phyloP scores from a whole-genome alignment of 2,329 filamentous ascomycete genomes.

The Clarireedia paspali region DNA sequence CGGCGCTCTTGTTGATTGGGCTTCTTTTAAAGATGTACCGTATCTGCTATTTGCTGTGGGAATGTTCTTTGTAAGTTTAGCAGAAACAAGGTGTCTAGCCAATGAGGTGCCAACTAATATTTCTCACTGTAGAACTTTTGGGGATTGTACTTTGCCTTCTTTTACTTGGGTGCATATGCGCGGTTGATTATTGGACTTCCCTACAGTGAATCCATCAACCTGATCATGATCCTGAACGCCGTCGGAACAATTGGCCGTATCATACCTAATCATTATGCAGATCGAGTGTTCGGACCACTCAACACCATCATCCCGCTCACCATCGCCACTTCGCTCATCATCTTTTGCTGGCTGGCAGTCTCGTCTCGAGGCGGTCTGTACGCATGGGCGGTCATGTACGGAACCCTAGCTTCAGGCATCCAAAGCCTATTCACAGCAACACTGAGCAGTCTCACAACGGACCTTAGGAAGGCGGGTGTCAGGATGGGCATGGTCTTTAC shows the following conservation, averaged over 20 bases:
- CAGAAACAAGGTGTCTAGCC: not conserved
- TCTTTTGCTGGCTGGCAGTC: conserved; percentile 44
- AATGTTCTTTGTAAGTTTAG: conserved; percentile 29
- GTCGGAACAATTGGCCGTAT: conserved; percentile 42
- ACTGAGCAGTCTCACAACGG: conserved; percentile 41
- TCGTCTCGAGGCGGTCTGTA: conserved; percentile 36
- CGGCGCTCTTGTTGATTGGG: conserved; percentile 37
- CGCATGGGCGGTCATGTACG: conserved; percentile 43
- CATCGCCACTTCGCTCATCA: conserved; percentile 27
- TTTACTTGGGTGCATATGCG: conserved; percentile 32
- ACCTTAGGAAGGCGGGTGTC: conserved; percentile 45
- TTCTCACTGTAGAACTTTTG: conserved; percentile 29
- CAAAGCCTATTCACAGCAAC: conserved; percentile 46
- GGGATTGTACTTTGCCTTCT: conserved; percentile 38
- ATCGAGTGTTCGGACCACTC: conserved; percentile 42
- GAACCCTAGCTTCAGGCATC: conserved; percentile 41
- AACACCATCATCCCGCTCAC: conserved; percentile 43
- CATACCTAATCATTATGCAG: conserved; percentile 39
- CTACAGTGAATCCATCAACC: conserved; percentile 37
- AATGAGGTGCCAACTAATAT: not conserved
- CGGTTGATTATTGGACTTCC: conserved; percentile 32
- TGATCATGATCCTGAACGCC: conserved; percentile 46
- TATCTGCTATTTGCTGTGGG: conserved; percentile 39
- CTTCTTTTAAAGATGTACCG: conserved; percentile 36
- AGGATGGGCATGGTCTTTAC: conserved; percentile 49